Evolutionary conservation across 805 yeast species (phyloP).

Genomic region (Maudiozyma pseudohumilis): DNA sequence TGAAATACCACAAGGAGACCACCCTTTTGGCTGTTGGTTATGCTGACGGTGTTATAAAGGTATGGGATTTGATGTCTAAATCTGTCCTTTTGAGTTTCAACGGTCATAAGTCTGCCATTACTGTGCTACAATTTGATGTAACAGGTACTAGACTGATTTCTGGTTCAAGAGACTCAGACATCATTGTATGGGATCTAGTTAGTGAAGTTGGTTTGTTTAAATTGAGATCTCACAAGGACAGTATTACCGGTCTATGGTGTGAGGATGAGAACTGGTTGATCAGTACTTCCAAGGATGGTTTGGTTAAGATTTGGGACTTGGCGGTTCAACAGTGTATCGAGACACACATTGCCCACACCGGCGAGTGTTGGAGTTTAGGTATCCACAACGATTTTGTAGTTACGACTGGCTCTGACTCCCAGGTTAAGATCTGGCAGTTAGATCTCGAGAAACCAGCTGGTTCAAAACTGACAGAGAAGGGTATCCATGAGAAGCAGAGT

Average conservation of each 20-base stretch:
- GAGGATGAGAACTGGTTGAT: slow-evolving; percentile 57
- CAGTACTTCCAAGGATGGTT: slow-evolving; percentile 80
- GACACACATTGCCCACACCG: slow-evolving; percentile 86
- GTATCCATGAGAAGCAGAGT: slow-evolving; percentile 65
- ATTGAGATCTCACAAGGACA: slow-evolving; percentile 81
- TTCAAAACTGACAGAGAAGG: slow-evolving; percentile 45
- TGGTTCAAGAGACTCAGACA: slow-evolving; percentile 76
- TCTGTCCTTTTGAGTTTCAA: slow-evolving; percentile 70
- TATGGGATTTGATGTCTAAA: slow-evolving; percentile 84
- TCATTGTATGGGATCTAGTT: slow-evolving; percentile 91
- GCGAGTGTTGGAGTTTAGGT: slow-evolving; percentile 86
- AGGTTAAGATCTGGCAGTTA: slow-evolving; percentile 75
- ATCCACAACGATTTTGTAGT: slow-evolving; percentile 39
- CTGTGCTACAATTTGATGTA: slow-evolving; percentile 57
- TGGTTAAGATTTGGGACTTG: slow-evolving; percentile 88
- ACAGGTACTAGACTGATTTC: slow-evolving; percentile 80
- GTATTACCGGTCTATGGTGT: slow-evolving; percentile 63
- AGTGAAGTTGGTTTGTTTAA: slow-evolving; percentile 84
- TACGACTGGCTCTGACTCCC: slow-evolving; percentile 74
- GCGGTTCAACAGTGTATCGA: slow-evolving; percentile 84
- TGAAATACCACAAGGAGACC: slow-evolving; percentile 51
- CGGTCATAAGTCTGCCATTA: slow-evolving; percentile 85
- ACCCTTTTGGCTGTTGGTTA: slow-evolving; percentile 82
- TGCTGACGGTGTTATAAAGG: slow-evolving; percentile 75
- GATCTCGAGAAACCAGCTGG: slow-evolving; percentile 40